phyloP scores from a whole-genome alignment of 495 filamentous ascomycete species.

The Aspergillus saccharolyticus region DNA sequence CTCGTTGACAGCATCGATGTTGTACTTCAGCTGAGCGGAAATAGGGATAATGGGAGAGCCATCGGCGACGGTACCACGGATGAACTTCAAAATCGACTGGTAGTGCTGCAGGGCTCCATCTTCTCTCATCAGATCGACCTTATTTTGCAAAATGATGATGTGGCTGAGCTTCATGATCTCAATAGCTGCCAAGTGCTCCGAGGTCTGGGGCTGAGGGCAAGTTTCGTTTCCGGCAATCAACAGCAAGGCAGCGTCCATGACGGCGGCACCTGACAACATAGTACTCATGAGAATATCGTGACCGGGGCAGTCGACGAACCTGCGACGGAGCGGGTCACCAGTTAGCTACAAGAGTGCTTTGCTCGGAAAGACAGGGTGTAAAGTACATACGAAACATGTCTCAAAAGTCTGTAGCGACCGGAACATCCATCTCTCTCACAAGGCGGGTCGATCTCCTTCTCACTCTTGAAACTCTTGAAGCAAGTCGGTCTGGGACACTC shows the following conservation, averaged over 20 bases:
- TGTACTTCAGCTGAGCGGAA: conserved; percentile 98
- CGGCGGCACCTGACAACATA: conserved; percentile 97
- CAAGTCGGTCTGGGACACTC: conserved; percentile 91
- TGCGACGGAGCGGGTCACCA: conserved; percentile 4
- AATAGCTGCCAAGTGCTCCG: conserved; percentile 95
- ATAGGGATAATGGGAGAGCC: conserved; percentile 96
- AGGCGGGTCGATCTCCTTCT: conserved; percentile 92
- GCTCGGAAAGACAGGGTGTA: neutral
- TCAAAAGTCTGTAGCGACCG: conserved; percentile 75
- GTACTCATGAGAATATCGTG: conserved; percentile 99
- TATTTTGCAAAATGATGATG: conserved; percentile 98
- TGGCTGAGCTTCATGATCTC: conserved; percentile 99
- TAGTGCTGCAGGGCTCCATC: conserved; percentile 88
- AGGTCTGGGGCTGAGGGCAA: conserved; percentile 98
- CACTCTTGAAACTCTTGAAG: conserved; percentile 95
- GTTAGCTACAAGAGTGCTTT: neutral
- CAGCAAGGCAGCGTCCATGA: conserved; percentile 97
- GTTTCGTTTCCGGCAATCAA: conserved; percentile 98
- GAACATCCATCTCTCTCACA: conserved; percentile 90
- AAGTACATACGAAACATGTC: conserved; percentile 77
- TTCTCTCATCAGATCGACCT: conserved; percentile 96
- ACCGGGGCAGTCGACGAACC: conserved; percentile 95
- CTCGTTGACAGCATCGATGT: conserved; percentile 97
- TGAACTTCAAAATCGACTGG: conserved; percentile 94
- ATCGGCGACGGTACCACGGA: conserved; percentile 92